Conservation (phyloP, 305 asterid genomes). For the Withania somnifera region DNA sequence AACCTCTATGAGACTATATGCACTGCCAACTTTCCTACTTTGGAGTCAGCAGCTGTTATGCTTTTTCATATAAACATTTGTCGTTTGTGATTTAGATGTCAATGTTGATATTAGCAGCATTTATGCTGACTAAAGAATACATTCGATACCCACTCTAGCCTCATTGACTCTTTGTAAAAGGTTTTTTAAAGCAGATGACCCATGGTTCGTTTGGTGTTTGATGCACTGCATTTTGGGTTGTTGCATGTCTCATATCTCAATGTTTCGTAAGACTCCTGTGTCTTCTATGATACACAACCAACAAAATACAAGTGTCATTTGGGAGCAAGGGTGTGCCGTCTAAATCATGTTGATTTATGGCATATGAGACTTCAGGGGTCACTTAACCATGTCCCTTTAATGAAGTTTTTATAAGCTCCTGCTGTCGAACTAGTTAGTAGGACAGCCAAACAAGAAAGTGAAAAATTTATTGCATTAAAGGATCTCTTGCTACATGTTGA, state of each 20-base stretch:
- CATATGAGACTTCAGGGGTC: too few relatives aligned
- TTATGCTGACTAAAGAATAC: not conserved
- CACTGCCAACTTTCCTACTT: not conserved
- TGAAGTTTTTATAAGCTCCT: too few relatives aligned
- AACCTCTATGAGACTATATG: not conserved
- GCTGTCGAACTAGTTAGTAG: not conserved
- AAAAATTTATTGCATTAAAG: not conserved
- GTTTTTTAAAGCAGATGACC: not conserved
- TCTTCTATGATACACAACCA: not conserved
- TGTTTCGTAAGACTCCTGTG: not conserved
- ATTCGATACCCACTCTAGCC: not conserved
- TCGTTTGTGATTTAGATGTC: not conserved
- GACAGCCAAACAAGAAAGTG: not conserved
- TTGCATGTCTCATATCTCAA: not conserved
- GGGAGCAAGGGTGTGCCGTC: not conserved
- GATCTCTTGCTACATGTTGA: not conserved
- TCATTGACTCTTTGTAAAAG: not conserved
- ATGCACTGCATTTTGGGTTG: not conserved
- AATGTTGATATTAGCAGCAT: not conserved
- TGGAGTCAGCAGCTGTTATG: not conserved
- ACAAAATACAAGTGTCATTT: too few relatives aligned
- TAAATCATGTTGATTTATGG: too few relatives aligned
- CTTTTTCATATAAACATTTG: not conserved
- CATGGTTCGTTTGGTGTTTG: not conserved
- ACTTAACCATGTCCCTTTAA: too few relatives aligned